Percentiles rank a stretch among this genome's conserved stretches.
phyloP scores from a whole-genome alignment of 352 stramenopile species.

The Phytopythium oedochilum region DNA sequence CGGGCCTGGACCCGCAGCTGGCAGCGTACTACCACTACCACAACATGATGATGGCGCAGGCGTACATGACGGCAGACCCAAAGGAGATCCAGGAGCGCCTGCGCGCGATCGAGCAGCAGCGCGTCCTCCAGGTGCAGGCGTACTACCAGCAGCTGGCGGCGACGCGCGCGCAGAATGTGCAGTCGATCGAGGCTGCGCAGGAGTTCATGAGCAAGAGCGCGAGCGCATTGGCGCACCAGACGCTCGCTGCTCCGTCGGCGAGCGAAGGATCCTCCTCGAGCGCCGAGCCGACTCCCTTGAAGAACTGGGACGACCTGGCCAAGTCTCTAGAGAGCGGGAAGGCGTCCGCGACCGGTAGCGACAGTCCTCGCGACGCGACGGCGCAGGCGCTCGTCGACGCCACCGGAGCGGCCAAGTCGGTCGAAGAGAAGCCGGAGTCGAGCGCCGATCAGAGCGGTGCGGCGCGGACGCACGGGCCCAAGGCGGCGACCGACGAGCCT shows the following conservation, averaged over 20 bases:
- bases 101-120: conserved; percentile 45
- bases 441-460: not conserved
- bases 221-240: conserved; percentile 41
- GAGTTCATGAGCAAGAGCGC: conserved; percentile 38
- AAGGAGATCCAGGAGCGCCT: conserved; percentile 57
- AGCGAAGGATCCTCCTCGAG: conserved; percentile 15
- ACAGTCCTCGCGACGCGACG: conserved; percentile 5
- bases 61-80: conserved; percentile 46
- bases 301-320: conserved; percentile 26
- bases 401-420: not conserved
- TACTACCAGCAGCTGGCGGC: conserved; percentile 50
- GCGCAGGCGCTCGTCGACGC: not conserved
- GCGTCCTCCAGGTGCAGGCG: conserved; percentile 44
- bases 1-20: not conserved
- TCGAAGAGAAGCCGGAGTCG: not conserved
- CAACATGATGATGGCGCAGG: conserved; percentile 45
- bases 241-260: not conserved
- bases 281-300: conserved; percentile 15
- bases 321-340: conserved; percentile 1
- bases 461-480: conserved; percentile 1
- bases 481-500: conserved; percentile 10
- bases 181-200: conserved; percentile 38
- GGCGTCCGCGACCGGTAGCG: not conserved
- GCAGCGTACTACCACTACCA: conserved; percentile 56
- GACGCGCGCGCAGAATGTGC: conserved; percentile 45